Percentiles rank a stretch among this genome's conserved stretches.
phyloP scores from a whole-genome alignment of 164 flowering plant genomes.

The Chloranthus sessilifolius region DNA sequence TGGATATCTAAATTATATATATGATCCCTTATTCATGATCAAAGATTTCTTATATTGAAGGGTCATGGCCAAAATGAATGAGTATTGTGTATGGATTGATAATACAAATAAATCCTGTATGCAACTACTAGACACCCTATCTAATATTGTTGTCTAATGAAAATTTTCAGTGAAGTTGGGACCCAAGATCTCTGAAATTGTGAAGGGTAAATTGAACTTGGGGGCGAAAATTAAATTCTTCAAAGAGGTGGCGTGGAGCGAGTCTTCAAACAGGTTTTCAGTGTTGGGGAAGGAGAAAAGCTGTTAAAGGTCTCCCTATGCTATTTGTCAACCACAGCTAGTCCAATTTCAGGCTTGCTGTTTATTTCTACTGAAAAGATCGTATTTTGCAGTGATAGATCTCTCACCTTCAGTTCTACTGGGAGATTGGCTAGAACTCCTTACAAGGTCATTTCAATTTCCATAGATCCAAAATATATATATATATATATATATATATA shows the following conservation, averaged over 20 bases:
- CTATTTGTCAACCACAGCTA: constrained; percentile 46
- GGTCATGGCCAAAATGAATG: too few species aligned
- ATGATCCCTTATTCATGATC: too few species aligned
- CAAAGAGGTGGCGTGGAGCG: constrained; percentile 39
- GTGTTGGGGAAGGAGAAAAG: constrained; percentile 33
- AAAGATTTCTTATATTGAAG: too few species aligned
- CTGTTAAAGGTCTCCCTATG: constrained; percentile 44
- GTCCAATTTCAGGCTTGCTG: constrained; percentile 54
- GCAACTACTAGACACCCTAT: too few species aligned
- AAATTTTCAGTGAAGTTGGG: constrained; percentile 41
- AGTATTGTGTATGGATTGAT: too few species aligned
- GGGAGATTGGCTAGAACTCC: constrained; percentile 30
- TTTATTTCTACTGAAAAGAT: constrained; percentile 41
- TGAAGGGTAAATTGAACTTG: constrained; percentile 43
- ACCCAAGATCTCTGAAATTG: constrained; percentile 35
- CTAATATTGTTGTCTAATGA: too few species aligned
- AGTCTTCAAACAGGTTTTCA: constrained; percentile 30
- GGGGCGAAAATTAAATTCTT: constrained; percentile 40
- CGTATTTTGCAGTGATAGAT: constrained; percentile 45
- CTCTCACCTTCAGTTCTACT: constrained; percentile 27
- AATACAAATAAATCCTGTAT: too few species aligned
- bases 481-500: too few species aligned
- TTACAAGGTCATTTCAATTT: constrained; percentile 33
- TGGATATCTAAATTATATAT: too few species aligned
- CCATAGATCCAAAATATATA: too few species aligned